Evolutionary conservation across 2,329 filamentous ascomycete genomes (phyloP).

Genomic region (Scleromitrula shiraiana): DNA sequence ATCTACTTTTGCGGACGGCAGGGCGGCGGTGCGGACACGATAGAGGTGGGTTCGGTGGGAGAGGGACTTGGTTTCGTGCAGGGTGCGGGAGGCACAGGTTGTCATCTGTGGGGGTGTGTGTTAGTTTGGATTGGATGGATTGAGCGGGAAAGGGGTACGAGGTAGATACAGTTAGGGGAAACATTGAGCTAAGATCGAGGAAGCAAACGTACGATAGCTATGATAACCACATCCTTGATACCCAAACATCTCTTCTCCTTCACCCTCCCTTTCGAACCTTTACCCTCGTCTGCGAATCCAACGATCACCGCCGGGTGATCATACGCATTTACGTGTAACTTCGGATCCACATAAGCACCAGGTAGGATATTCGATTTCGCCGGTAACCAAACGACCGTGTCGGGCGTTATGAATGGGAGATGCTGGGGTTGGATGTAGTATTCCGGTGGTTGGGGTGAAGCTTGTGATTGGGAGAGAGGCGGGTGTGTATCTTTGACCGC

Average conservation of each 20-base stretch:
- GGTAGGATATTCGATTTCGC: background rate
- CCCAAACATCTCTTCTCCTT: background rate
- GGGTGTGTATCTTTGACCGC: too few species aligned
- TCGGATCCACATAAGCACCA: background rate
- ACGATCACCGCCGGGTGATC: slow-evolving; percentile 5
- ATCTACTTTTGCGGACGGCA: slow-evolving; percentile 3
- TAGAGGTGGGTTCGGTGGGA: background rate
- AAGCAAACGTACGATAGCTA: slow-evolving; percentile 3
- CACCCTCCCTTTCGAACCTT: too few species aligned
- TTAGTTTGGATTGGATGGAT: background rate
- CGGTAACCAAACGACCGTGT: background rate
- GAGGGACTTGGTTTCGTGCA: slow-evolving; percentile 1
- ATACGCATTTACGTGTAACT: slow-evolving; percentile 4
- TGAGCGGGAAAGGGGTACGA: background rate
- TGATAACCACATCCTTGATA: background rate
- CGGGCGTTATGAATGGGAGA: background rate
- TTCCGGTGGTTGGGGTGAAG: background rate
- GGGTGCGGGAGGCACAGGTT: background rate
- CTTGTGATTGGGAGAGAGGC: too few species aligned
- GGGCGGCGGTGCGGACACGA: background rate
- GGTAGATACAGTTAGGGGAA: background rate
- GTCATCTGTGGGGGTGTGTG: slow-evolving; percentile 1
- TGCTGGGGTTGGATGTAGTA: background rate
- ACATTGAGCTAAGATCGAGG: background rate
- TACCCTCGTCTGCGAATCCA: too few species aligned